phyloP scores from a whole-genome alignment of 208 protist species.

The Wallacemonas sp. region DNA sequence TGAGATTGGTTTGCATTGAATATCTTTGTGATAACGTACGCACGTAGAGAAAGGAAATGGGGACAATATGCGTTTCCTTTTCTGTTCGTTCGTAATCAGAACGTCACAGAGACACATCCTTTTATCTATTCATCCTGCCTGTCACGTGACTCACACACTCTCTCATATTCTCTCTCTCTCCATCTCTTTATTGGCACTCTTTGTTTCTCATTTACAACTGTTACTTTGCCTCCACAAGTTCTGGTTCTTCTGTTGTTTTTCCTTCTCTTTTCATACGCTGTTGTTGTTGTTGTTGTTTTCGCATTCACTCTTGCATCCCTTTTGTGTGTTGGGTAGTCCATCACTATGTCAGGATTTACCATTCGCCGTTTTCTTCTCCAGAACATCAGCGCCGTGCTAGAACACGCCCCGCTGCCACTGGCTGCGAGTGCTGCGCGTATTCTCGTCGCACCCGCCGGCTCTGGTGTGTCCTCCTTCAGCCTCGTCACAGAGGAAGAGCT shows the following conservation, averaged over 20 bases:
- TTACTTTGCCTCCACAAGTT: too few species aligned
- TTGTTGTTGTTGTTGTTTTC: neutral
- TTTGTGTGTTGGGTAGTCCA: too few species aligned
- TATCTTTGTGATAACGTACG: too few species aligned
- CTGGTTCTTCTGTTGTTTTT: conserved; percentile 1
- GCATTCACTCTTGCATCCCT: neutral
- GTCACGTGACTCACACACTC: too few species aligned
- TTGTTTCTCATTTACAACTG: too few species aligned
- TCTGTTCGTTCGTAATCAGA: neutral
- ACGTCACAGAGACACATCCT: too few species aligned
- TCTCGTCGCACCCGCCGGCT: neutral
- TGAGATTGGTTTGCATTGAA: too few species aligned
- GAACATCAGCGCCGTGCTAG: conserved; percentile 63
- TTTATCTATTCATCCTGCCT: too few species aligned
- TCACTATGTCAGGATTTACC: conserved; percentile 53
- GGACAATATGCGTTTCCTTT: neutral
- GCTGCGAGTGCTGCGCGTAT: conserved; percentile 9
- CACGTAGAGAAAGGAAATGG: too few species aligned
- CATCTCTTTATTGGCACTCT: neutral
- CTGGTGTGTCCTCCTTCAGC: conserved; percentile 27
- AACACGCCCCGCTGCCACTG: conserved; percentile 52
- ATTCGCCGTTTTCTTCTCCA: conserved; percentile 68
- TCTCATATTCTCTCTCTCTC: neutral
- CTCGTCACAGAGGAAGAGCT: conserved; percentile 79
- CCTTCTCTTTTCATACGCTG: neutral